A percentile compares a stretch with the other conserved stretches of the same genome.
These are phyloP conservation scores for Nakazawaea populi DNA, from an alignment of 805 yeast genomes.

Conservation along the genomic window DNA sequence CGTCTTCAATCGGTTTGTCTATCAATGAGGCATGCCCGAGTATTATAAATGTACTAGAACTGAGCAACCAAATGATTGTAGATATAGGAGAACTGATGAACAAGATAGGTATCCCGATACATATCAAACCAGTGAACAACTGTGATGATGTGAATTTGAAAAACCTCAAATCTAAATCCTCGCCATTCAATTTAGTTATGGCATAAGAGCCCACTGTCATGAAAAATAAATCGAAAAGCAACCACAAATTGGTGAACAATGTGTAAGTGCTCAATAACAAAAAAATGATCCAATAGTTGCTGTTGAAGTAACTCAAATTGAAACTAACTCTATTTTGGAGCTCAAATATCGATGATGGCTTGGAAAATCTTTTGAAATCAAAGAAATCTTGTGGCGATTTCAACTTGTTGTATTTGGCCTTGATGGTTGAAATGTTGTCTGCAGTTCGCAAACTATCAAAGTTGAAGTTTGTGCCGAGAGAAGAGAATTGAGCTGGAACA, in stretches of 20 bases:
- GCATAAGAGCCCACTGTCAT: constrained; percentile 72
- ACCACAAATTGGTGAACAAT: constrained; percentile 74
- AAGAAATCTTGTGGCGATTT: constrained; percentile 88
- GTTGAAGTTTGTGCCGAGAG: constrained; percentile 26
- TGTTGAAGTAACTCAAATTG: constrained; percentile 78
- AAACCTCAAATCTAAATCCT: constrained; percentile 68
- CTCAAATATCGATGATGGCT: constrained; percentile 79
- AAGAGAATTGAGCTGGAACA: constrained; percentile 30
- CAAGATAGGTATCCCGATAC: constrained; percentile 45
- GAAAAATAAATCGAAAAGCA: constrained; percentile 75
- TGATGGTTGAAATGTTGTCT: constrained; percentile 39
- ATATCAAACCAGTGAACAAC: constrained; percentile 74
- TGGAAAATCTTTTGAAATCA: constrained; percentile 76
- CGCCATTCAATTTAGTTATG: constrained; percentile 74
- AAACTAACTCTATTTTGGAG: constrained; percentile 76
- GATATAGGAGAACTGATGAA: constrained; percentile 44
- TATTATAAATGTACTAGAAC: constrained; percentile 75
- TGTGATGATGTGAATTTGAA: constrained; percentile 71
- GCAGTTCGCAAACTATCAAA: constrained; percentile 27
- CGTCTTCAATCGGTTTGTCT: constrained; percentile 94
- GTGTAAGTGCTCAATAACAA: constrained; percentile 74
- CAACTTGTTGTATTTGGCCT: constrained; percentile 58
- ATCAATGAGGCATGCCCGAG: constrained; percentile 83
- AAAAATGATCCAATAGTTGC: constrained; percentile 75
- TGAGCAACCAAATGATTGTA: constrained; percentile 86